phyloP scores from a whole-genome alignment of 179 eudicot species.

The Nepenthes alata region DNA sequence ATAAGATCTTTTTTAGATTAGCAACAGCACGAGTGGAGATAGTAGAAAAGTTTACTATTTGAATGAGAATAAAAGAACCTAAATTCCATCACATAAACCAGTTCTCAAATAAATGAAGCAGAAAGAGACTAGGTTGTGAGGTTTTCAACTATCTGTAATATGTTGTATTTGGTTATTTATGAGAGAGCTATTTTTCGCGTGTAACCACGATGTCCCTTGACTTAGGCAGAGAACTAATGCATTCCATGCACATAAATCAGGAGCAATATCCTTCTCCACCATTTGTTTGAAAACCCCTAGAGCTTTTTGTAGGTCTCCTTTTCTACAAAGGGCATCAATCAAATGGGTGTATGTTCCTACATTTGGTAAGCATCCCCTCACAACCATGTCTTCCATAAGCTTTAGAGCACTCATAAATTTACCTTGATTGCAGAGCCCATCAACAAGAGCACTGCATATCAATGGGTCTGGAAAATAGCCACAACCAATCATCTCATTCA shows the following conservation, averaged over 20 bases:
- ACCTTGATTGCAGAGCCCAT: constrained; percentile 46
- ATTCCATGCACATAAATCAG: constrained; percentile 43
- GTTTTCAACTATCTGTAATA: constrained; percentile 6
- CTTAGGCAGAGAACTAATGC: constrained; percentile 28
- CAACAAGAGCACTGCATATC: constrained; percentile 42
- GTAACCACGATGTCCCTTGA: constrained; percentile 18
- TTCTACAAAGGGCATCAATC: constrained; percentile 26
- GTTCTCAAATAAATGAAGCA: too few species aligned
- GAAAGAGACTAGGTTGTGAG: too few species aligned
- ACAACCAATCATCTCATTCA: constrained; percentile 49
- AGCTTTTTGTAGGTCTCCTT: constrained; percentile 42
- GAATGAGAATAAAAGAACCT: too few species aligned
- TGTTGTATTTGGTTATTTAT: constrained; percentile 11
- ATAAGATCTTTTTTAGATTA: too few species aligned
- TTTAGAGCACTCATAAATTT: constrained; percentile 38
- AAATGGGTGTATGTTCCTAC: constrained; percentile 43
- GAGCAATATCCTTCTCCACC: constrained; percentile 38
- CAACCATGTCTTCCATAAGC: constrained; percentile 51
- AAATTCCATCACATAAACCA: too few species aligned
- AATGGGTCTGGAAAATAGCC: constrained; percentile 44
- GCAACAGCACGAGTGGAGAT: too few species aligned
- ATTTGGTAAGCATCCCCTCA: constrained; percentile 18
- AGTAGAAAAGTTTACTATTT: too few species aligned
- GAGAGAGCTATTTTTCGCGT: constrained; percentile 9
- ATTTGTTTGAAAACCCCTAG: constrained; percentile 32